phyloP scores from a whole-genome alignment of 768 basidiomycete species.

The Termitomyces bulborhizus region DNA sequence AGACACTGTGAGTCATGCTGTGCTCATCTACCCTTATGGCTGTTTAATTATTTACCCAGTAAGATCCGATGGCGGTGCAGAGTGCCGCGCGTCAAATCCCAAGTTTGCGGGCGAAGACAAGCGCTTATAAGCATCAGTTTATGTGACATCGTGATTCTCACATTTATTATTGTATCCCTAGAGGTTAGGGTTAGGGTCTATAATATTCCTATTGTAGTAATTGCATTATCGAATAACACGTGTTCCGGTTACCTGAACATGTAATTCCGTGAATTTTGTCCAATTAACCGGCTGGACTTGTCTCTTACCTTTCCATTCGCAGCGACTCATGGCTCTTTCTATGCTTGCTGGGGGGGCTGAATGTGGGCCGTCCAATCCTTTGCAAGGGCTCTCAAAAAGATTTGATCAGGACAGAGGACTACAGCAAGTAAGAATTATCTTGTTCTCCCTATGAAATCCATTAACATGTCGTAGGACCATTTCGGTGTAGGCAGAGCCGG shows the following conservation, averaged over 20 bases:
- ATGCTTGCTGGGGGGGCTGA: constrained; percentile 73
- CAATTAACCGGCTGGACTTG: neutral
- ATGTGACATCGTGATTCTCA: constrained; percentile 1
- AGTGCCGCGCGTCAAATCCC: constrained; percentile 51
- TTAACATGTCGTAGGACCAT: constrained; percentile 48
- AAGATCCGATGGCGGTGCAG: constrained; percentile 79
- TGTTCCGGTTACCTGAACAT: constrained; percentile 4
- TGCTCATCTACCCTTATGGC: constrained; percentile 9
- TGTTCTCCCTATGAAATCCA: constrained; percentile 4
- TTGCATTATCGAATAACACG: constrained; percentile 15
- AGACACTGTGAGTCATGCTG: constrained; percentile 60
- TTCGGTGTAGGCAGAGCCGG: constrained; percentile 56
- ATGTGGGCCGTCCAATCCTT: constrained; percentile 81
- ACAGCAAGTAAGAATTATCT: constrained; percentile 52
- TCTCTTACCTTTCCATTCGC: neutral
- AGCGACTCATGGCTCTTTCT: constrained; percentile 62
- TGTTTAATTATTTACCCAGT: constrained; percentile 39
- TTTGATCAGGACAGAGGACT: constrained; percentile 75
- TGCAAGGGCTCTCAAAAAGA: constrained; percentile 73
- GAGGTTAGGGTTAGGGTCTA: constrained; percentile 13
- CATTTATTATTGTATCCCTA: constrained; percentile 8
- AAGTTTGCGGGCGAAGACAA: constrained; percentile 26
- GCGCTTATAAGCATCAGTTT: constrained; percentile 6
- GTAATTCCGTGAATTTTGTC: constrained; percentile 6
- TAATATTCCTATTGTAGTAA: constrained; percentile 18